Evolutionary conservation across 306 rosid species (phyloP), one percentile per base, ranked within the genome.

Genomic region (Ceratonia siliqua): DNA sequence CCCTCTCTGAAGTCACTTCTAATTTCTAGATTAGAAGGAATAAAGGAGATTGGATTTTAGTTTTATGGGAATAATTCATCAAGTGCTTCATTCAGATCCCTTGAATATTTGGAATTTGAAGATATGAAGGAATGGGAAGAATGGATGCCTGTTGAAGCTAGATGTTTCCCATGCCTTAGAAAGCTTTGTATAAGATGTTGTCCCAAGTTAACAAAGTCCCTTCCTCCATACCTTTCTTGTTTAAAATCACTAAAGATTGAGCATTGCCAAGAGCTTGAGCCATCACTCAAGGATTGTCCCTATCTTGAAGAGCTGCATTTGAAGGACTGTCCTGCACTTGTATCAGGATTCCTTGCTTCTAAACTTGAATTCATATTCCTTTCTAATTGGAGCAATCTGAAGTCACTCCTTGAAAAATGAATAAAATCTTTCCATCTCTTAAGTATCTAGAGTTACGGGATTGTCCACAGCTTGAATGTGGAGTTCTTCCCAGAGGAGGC

Each of bases 391-490:
- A n/a, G n/a, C n/a, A n/a, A n/a, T n/a, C n/a, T n/a, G n/a, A n/a
- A n/a, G n/a, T 39, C 3, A n/a, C 24, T 0, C 0, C 17, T 24
- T 81, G 18, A 0, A 0, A n/a, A n/a, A n/a, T n/a, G n/a, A n/a
- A n/a, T n/a, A n/a, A n/a, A n/a, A n/a, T n/a, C n/a, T 0, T 0
- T 66, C 0, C 0, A 0, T 7, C n/a, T n/a, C n/a, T n/a, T n/a
- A n/a, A n/a, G n/a, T n/a, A n/a, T n/a, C n/a, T n/a, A n/a, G n/a
- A n/a, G n/a, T n/a, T n/a, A n/a, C n/a, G n/a, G n/a, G 0, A 15
- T 3, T 83, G 87, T 79, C 82, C 70, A 54, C 36, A 74, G 32
- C 8, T 78, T 27, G 72, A 78, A 45, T 68, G 50, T 33, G 36
- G 11, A 38, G 8, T 65, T 74, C 10, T 70, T 77, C 25, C 32